phyloP scores from a whole-genome alignment of 768 basidiomycete genomes.

The Daedaleopsis nitida region DNA sequence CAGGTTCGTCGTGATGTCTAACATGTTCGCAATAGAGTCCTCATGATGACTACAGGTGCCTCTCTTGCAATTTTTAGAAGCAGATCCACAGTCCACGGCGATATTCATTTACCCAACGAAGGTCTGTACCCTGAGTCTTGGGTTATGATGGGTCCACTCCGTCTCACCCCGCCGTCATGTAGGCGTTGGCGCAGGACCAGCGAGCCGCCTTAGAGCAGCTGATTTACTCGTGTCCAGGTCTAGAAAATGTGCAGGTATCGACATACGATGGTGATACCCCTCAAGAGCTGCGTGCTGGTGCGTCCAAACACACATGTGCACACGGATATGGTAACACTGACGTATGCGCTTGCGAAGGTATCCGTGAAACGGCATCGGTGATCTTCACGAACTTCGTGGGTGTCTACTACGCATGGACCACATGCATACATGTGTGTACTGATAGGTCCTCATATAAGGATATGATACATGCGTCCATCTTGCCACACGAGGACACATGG shows the following conservation, averaged over 20 bases:
- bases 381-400: constrained; percentile 91
- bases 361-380: constrained; percentile 73
- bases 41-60: constrained; percentile 56
- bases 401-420: not conserved
- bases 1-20: constrained; percentile 49
- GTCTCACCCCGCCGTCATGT: not conserved
- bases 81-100: constrained; percentile 61
- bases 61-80: constrained; percentile 63
- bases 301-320: not conserved
- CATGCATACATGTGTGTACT: constrained; percentile 12
- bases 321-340: not conserved
- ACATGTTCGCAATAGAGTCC: not conserved
- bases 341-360: constrained; percentile 39
- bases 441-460: constrained; percentile 48
- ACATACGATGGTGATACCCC: constrained; percentile 93
- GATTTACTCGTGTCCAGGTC: constrained; percentile 55
- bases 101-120: constrained; percentile 92
- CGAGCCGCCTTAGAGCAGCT: constrained; percentile 68
- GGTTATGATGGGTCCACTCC: no score
- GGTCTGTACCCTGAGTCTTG: constrained; percentile 34
- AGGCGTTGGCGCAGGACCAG: constrained; percentile 93
- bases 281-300: constrained; percentile 63
- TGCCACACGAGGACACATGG: constrained; percentile 86
- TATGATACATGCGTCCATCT: constrained; percentile 81
- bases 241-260: constrained; percentile 59